Percentiles rank a stretch among this genome's conserved stretches.
phyloP scores from a whole-genome alignment of 345 rosid genomes.

The Euphorbia pulcherrima region DNA sequence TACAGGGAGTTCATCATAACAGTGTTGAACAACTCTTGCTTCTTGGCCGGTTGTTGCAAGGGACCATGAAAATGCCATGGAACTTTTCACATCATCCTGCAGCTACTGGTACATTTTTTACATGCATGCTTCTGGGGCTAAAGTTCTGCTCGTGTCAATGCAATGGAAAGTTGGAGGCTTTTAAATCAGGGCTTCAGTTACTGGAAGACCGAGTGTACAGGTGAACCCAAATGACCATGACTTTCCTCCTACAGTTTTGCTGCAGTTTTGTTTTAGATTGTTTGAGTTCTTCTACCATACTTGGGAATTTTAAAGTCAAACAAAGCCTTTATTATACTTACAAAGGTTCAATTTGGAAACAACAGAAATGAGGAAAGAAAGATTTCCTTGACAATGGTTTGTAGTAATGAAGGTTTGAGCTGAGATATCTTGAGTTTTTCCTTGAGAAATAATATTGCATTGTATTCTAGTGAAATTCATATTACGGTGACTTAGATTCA shows the following conservation, averaged over 20 bases:
- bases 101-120: constrained; percentile 92
- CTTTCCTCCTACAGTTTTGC: constrained; percentile 3
- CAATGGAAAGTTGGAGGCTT: constrained; percentile 81
- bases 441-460: background rate
- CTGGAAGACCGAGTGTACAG: constrained; percentile 91
- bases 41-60: constrained; percentile 85
- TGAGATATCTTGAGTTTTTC: background rate
- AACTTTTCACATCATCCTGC: constrained; percentile 95
- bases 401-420: background rate
- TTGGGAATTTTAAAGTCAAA: too few species aligned
- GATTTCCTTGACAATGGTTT: constrained; percentile 4
- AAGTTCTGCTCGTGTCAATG: constrained; percentile 87
- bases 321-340: background rate
- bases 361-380: background rate
- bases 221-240: constrained; percentile 30
- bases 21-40: constrained; percentile 94
- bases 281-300: background rate
- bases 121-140: constrained; percentile 94
- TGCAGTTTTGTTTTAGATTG: background rate
- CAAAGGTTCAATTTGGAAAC: background rate
- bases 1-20: constrained; percentile 82
- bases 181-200: constrained; percentile 81
- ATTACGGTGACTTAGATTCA: background rate
- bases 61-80: constrained; percentile 80
- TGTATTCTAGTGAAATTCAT: background rate